Evolutionary conservation across 1,139 yeast species (phyloP).

Genomic region (Groenewaldozyma auringiensis): DNA sequence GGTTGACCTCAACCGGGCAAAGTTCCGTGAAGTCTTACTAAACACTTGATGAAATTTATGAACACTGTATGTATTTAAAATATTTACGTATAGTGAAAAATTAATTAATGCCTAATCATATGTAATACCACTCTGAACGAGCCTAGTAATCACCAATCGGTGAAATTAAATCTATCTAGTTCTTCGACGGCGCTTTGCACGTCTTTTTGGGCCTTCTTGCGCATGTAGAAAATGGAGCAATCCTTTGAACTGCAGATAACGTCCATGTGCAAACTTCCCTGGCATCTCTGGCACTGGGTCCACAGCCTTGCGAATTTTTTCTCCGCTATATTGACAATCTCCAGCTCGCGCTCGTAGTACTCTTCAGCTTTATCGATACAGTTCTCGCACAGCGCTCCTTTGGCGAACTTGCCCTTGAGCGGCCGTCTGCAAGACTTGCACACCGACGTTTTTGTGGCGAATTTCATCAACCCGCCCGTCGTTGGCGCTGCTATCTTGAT

Average conservation of each 20-base stretch:
- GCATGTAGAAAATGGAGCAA: conserved; percentile 96
- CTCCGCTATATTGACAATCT: conserved; percentile 73
- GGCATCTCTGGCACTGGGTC: conserved; percentile 99
- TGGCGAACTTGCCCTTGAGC: conserved; percentile 49
- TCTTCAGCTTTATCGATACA: conserved; percentile 71
- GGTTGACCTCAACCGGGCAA: conserved; percentile 18
- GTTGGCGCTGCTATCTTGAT: conserved; percentile 61
- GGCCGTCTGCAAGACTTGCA: conserved; percentile 89
- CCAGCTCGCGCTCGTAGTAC: conserved; percentile 69
- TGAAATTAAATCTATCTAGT: conserved; percentile 57
- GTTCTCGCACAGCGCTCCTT: conserved; percentile 75
- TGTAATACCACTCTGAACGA: too few species aligned
- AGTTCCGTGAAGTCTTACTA: conserved; percentile 17
- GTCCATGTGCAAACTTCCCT: conserved; percentile 91
- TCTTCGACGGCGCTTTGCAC: conserved; percentile 61
- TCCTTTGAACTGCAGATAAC: conserved; percentile 92
- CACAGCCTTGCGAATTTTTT: conserved; percentile 80
- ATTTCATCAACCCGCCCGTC: conserved; percentile 78
- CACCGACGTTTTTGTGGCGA: conserved; percentile 80
- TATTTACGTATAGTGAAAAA: background rate
- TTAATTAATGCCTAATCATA: too few species aligned
- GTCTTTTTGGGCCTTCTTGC: conserved; percentile 91
- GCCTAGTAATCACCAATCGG: conserved; percentile 21
- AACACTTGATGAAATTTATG: background rate
- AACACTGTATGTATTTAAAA: background rate